phyloP scores from a whole-genome alignment of 106 monocot genomes.

The Apostasia shenzhenica region DNA sequence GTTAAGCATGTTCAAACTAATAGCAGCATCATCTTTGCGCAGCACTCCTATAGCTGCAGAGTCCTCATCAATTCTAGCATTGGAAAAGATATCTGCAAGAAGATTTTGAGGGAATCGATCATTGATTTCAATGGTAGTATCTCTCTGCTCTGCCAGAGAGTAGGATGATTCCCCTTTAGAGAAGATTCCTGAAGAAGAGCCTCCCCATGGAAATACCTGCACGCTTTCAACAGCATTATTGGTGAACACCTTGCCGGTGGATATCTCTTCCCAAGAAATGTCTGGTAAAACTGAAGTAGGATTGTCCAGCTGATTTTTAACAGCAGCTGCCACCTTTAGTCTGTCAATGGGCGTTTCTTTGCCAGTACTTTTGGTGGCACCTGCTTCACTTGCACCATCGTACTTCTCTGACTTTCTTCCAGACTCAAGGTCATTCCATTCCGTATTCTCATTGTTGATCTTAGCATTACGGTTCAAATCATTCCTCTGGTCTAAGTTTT shows the following conservation, averaged over 20 bases:
- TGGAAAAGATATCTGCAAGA: slow-evolving; percentile 80
- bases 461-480: slow-evolving; percentile 13
- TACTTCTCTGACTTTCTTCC: slow-evolving; percentile 17
- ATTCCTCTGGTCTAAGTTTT: neutral
- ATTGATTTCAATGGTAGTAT: slow-evolving; percentile 57
- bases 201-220: slow-evolving; percentile 12
- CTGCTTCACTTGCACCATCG: slow-evolving; percentile 14
- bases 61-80: slow-evolving; percentile 46
- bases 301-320: slow-evolving; percentile 24
- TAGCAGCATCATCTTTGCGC: slow-evolving; percentile 46
- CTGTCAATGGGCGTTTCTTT: slow-evolving; percentile 17
- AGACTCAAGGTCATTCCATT: slow-evolving; percentile 10
- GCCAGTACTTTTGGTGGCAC: slow-evolving; percentile 10
- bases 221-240: slow-evolving; percentile 16
- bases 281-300: slow-evolving; percentile 23
- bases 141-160: slow-evolving; percentile 17
- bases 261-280: slow-evolving; percentile 26
- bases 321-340: slow-evolving; percentile 14
- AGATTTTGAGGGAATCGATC: slow-evolving; percentile 76
- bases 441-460: slow-evolving; percentile 8
- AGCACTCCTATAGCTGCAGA: slow-evolving; percentile 22
- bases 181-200: slow-evolving; percentile 11
- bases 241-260: slow-evolving; percentile 3
- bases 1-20: slow-evolving; percentile 78
- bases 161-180: slow-evolving; percentile 28